phyloP scores from a whole-genome alignment of 257 asterid species.

The Nicotiana tabacum region DNA sequence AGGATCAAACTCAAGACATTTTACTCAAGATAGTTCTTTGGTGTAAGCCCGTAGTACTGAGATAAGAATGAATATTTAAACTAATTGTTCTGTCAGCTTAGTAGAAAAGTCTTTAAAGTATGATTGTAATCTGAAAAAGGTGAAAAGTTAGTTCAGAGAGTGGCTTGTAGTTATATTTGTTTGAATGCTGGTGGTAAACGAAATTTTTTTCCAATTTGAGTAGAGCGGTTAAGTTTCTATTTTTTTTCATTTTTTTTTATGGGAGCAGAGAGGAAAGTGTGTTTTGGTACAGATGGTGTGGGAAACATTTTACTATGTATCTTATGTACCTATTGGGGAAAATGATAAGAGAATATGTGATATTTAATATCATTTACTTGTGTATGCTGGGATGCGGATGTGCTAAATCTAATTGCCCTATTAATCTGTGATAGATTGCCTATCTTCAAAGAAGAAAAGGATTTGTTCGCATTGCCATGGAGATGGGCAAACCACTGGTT shows the following conservation, averaged over 20 bases:
- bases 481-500: slow-evolving; percentile 85
- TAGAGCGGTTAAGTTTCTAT: not conserved
- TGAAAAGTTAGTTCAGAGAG: not conserved
- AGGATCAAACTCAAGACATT: no score
- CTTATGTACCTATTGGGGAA: not conserved
- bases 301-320: not conserved
- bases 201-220: not conserved
- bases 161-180: not conserved
- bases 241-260: not conserved
- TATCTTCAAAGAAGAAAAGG: slow-evolving; percentile 67
- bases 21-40: not conserved
- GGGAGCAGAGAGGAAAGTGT: not conserved
- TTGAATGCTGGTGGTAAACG: not conserved
- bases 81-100: no score
- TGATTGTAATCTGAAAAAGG: no score
- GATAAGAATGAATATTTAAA: no score
- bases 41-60: not conserved
- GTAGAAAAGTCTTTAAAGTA: no score
- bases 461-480: slow-evolving; percentile 83
- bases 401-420: slow-evolving; percentile 11
- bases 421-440: slow-evolving; percentile 44
- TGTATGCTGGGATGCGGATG: not conserved
- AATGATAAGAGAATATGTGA: not conserved
- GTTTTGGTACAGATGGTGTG: not conserved
- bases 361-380: not conserved